Evolutionary conservation across 179 eudicot genomes (phyloP).

Genomic region (Vitellaria paradoxa): DNA sequence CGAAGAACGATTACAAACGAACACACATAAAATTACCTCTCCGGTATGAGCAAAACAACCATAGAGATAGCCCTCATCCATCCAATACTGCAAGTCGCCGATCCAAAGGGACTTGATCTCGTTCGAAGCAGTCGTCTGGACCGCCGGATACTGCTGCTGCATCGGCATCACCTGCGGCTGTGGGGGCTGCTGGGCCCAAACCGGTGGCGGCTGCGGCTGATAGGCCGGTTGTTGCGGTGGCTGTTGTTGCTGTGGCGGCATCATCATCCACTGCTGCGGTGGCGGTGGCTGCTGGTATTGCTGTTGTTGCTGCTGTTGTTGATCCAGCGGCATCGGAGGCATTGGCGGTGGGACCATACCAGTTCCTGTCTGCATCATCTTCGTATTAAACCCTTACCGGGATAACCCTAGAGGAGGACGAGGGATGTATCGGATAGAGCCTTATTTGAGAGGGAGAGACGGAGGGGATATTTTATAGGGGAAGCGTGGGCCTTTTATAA

Average conservation of each 20-base stretch:
- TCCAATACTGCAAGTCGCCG: constrained; percentile 89
- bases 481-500: neutral
- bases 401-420: neutral
- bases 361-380: neutral
- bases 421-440: no score
- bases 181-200: constrained; percentile 14
- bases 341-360: neutral
- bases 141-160: constrained; percentile 21
- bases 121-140: constrained; percentile 33
- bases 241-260: constrained; percentile 27
- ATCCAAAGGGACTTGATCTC: constrained; percentile 86
- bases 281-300: constrained; percentile 7
- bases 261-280: constrained; percentile 12
- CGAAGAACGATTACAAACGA: neutral
- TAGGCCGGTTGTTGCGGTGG: constrained; percentile 21
- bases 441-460: no score
- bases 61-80: constrained; percentile 72
- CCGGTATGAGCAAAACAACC: constrained; percentile 56
- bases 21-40: constrained; percentile 45
- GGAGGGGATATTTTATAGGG: neutral
- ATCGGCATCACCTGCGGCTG: neutral
- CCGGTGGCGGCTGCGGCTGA: constrained; percentile 22
- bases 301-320: neutral
- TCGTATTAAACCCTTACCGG: neutral
- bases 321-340: neutral